phyloP scores from a whole-genome alignment of 1,284 basidiomycete genomes.

The Boletus mariae region DNA sequence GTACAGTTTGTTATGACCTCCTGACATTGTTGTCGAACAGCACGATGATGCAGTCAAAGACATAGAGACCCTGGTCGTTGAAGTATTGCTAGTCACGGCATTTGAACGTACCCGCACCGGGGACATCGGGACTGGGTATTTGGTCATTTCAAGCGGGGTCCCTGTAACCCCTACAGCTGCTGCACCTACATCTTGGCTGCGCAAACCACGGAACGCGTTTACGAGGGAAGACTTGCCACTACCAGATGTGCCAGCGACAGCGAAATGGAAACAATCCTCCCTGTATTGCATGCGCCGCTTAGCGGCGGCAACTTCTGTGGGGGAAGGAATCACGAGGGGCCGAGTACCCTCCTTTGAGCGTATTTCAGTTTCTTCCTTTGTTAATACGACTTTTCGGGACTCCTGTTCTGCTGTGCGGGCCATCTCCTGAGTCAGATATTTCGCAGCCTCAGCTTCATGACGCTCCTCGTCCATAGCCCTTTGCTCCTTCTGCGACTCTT shows the following conservation, averaged over 20 bases:
- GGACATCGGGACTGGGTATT: slow-evolving; percentile 17
- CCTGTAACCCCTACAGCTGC: slow-evolving; percentile 16
- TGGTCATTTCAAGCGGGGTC: slow-evolving; percentile 11
- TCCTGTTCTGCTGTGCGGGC: slow-evolving; percentile 13
- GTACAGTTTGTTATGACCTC: slow-evolving; percentile 12
- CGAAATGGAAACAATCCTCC: slow-evolving; percentile 14
- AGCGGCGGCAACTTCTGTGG: slow-evolving; percentile 5
- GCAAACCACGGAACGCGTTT: slow-evolving; percentile 16
- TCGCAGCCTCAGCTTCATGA: slow-evolving; percentile 10
- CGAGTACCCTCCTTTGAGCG: slow-evolving; percentile 17
- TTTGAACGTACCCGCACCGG: slow-evolving; percentile 14
- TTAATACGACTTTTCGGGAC: neutral
- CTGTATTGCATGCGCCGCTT: slow-evolving; percentile 9
- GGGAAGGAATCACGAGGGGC: slow-evolving; percentile 15
- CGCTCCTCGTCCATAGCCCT: slow-evolving; percentile 13
- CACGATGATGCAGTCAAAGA: slow-evolving; percentile 22
- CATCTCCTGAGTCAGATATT: slow-evolving; percentile 8
- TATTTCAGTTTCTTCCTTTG: slow-evolving; percentile 13
- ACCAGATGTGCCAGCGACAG: slow-evolving; percentile 12
- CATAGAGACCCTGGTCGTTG: slow-evolving; percentile 18
- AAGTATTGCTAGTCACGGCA: slow-evolving; percentile 22
- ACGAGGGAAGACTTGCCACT: slow-evolving; percentile 20
- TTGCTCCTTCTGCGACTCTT: slow-evolving; percentile 15
- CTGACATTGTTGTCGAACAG: slow-evolving; percentile 21
- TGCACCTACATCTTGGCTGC: slow-evolving; percentile 4